Evolutionary conservation across 148 eudicot species (phyloP).

Genomic region (Dysphania ambrosioides): DNA sequence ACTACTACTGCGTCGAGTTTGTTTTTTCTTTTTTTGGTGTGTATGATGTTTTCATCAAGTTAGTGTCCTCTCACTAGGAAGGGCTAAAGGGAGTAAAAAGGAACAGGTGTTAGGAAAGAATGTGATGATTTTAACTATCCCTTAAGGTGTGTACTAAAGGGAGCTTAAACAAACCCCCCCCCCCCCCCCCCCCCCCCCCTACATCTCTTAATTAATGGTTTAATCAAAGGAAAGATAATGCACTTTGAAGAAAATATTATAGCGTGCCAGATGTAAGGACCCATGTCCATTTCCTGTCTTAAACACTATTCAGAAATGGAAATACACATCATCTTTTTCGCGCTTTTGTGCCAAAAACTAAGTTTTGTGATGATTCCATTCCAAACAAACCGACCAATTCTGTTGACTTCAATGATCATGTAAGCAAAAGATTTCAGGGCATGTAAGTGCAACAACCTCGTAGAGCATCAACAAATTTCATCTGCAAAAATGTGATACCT

Average conservation of each 20-base stretch:
- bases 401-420: not conserved
- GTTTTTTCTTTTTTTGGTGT: slow-evolving; percentile 22
- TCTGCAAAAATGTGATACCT: not conserved
- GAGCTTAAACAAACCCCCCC: slow-evolving; percentile 29
- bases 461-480: not conserved
- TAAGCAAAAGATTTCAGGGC: too few relatives aligned
- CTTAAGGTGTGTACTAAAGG: slow-evolving; percentile 37
- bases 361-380: slow-evolving; percentile 16
- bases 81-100: slow-evolving; percentile 27
- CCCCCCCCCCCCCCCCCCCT: slow-evolving; percentile 9
- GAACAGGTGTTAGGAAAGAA: slow-evolving; percentile 28
- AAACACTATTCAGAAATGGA: slow-evolving; percentile 17
- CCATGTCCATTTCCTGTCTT: slow-evolving; percentile 19
- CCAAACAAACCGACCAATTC: not conserved
- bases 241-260: too few relatives aligned
- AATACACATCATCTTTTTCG: slow-evolving; percentile 22
- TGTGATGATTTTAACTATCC: slow-evolving; percentile 39
- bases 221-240: slow-evolving; percentile 22
- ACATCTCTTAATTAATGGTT: slow-evolving; percentile 31
- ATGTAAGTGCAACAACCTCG: slow-evolving; percentile 11
- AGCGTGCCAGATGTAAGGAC: slow-evolving; percentile 25
- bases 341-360: slow-evolving; percentile 9
- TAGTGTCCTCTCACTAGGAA: slow-evolving; percentile 37
- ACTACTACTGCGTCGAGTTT: slow-evolving; percentile 27
- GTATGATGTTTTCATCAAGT: slow-evolving; percentile 28